Conservation (phyloP, 306 rosid genomes). For the Gleditsia sinensis region DNA sequence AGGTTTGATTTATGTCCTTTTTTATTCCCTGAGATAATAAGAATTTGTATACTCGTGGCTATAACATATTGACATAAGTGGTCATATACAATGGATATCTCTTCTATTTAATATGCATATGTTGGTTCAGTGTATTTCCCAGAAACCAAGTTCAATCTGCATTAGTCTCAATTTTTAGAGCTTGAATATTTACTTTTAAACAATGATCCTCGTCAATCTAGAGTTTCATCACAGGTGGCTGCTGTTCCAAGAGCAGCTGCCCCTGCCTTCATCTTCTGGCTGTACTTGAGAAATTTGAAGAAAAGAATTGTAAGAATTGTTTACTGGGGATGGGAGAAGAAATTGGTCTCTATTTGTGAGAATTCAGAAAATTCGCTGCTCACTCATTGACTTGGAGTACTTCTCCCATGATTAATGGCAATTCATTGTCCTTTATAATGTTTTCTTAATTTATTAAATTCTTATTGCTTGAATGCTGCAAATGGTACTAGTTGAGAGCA, state of each 20-base stretch:
- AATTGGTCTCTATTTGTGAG: background rate
- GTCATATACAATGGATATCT: slow-evolving; percentile 5
- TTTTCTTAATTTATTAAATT: slow-evolving; percentile 1
- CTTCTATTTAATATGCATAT: background rate
- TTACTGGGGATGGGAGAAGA: background rate
- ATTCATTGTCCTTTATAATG: background rate
- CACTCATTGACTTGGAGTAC: background rate
- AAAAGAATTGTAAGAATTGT: background rate
- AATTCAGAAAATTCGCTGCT: background rate
- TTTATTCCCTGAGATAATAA: slow-evolving; percentile 17
- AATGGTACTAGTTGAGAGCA: slow-evolving; percentile 3
- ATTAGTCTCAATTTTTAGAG: background rate
- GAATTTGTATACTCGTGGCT: slow-evolving; percentile 15
- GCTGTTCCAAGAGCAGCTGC: slow-evolving; percentile 2
- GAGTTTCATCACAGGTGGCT: background rate
- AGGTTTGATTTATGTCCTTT: slow-evolving; percentile 52
- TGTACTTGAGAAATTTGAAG: background rate
- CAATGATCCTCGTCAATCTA: background rate
- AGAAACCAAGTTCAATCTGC: slow-evolving; percentile 21
- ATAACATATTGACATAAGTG: slow-evolving; percentile 18
- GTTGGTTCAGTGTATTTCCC: slow-evolving; percentile 15
- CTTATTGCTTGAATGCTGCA: slow-evolving; percentile 3
- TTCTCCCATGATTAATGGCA: slow-evolving; percentile 19
- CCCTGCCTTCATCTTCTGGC: slow-evolving; percentile 24
- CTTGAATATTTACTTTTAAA: background rate